A percentile compares a stretch with the other conserved stretches of the same genome.
Evolutionary conservation across 768 basidiomycete genomes (phyloP).

Genomic region (Phlegmacium glaucopus): DNA sequence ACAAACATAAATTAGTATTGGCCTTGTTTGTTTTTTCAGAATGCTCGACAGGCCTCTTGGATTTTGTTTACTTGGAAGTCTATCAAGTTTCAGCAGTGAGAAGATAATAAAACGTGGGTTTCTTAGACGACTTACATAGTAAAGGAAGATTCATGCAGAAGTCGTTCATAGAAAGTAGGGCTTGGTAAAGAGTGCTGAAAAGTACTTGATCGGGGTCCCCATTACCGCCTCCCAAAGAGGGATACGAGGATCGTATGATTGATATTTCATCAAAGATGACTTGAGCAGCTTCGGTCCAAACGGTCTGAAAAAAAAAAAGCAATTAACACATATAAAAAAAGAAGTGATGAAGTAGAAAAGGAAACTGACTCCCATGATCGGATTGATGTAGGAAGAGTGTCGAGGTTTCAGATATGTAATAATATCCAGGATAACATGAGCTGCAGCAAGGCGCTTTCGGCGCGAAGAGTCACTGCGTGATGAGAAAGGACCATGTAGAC

Average conservation of each 20-base stretch:
- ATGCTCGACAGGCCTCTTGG: slow-evolving; percentile 12
- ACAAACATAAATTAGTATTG: no score
- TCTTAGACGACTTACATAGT: slow-evolving; percentile 9
- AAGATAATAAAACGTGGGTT: neutral
- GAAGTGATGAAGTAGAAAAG: no score
- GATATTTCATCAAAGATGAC: slow-evolving; percentile 20
- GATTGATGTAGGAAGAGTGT: slow-evolving; percentile 20
- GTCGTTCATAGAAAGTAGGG: slow-evolving; percentile 16
- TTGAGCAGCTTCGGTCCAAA: slow-evolving; percentile 24
- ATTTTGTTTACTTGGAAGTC: slow-evolving; percentile 20
- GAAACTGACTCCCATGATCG: slow-evolving; percentile 27
- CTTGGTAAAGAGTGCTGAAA: slow-evolving; percentile 12
- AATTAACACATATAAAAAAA: neutral
- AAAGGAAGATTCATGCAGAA: slow-evolving; percentile 17
- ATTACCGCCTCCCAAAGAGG: slow-evolving; percentile 7
- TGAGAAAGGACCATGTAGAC: slow-evolving; percentile 29
- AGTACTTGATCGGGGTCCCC: slow-evolving; percentile 12
- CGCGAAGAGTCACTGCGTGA: slow-evolving; percentile 17
- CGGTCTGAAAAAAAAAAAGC: slow-evolving; percentile 8
- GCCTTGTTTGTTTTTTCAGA: neutral
- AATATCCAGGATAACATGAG: slow-evolving; percentile 16
- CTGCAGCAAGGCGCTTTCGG: slow-evolving; percentile 18
- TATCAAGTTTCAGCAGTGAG: neutral
- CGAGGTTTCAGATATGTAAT: slow-evolving; percentile 14
- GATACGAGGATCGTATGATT: slow-evolving; percentile 10